Percentiles rank a stretch among this genome's conserved stretches.
phyloP scores from a whole-genome alignment of 2,329 filamentous ascomycete species.

The Talaromyces piceae region DNA sequence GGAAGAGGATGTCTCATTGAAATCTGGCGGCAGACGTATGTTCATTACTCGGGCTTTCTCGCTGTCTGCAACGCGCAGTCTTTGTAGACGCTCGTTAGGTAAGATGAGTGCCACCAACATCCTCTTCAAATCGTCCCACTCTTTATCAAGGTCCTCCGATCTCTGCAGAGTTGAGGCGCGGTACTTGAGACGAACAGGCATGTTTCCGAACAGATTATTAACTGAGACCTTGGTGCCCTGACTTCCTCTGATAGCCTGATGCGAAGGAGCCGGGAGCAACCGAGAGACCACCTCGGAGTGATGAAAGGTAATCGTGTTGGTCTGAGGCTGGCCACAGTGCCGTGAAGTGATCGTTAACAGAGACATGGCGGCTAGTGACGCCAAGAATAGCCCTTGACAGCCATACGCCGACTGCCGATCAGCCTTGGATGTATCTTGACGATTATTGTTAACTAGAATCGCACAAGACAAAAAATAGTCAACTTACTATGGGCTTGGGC shows the following conservation, averaged over 20 bases:
- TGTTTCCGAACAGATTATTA: constrained; percentile 76
- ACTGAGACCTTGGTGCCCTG: constrained; percentile 73
- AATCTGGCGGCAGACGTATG: constrained; percentile 16
- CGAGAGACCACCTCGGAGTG: constrained; percentile 60
- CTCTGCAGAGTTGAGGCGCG: constrained; percentile 51
- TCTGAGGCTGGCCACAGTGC: constrained; percentile 44
- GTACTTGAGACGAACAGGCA: constrained; percentile 85
- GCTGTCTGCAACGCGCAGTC: constrained; percentile 53
- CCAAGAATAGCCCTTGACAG: constrained; percentile 64
- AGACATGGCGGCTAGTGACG: constrained; percentile 68
- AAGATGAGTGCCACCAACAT: constrained; percentile 60
- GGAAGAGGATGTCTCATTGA: constrained; percentile 15
- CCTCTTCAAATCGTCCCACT: constrained; percentile 59
- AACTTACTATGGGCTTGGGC: constrained; percentile 61
- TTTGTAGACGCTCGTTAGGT: constrained; percentile 54
- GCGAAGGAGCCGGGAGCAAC: constrained; percentile 52
- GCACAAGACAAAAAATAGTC: constrained; percentile 2
- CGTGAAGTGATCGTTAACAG: constrained; percentile 70
- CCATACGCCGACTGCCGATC: constrained; percentile 52
- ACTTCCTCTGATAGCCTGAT: constrained; percentile 49
- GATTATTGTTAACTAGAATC: constrained; percentile 10
- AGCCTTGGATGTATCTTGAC: constrained; percentile 70
- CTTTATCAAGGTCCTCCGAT: constrained; percentile 47
- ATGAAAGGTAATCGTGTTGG: constrained; percentile 60
- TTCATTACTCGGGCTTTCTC: constrained; percentile 32